A percentile compares a stretch with the other conserved stretches of the same genome.
Evolutionary conservation across 2,329 filamentous ascomycete species (phyloP).

Genomic region (Diaporthe citrichinensis): DNA sequence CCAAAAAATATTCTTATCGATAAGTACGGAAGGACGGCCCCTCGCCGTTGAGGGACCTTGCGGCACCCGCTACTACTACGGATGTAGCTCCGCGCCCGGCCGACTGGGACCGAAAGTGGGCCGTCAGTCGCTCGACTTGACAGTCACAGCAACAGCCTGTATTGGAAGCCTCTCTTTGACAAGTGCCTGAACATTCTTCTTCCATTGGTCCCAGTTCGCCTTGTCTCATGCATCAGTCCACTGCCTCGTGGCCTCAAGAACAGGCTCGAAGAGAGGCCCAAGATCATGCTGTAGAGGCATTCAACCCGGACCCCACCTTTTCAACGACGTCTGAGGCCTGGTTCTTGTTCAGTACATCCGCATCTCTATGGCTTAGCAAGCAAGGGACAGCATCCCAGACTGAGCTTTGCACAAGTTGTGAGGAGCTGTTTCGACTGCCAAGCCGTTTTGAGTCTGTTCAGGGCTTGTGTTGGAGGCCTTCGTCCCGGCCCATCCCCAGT

Average conservation of each 20-base stretch:
- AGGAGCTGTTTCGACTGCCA: neutral
- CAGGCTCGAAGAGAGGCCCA: neutral
- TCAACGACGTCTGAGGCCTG: neutral
- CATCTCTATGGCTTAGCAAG: neutral
- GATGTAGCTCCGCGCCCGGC: conserved; percentile 22
- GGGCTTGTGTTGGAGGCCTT: conserved; percentile 23
- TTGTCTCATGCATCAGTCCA: neutral
- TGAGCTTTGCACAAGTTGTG: neutral
- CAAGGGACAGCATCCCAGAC: neutral
- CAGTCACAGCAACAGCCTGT: neutral
- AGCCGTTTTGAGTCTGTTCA: neutral
- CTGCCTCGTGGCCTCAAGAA: neutral
- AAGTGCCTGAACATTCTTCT: neutral
- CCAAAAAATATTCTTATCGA: conserved; percentile 38
- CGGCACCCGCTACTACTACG: neutral
- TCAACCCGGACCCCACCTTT: neutral
- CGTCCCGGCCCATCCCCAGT: neutral
- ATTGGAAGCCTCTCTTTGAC: neutral
- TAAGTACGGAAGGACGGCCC: neutral
- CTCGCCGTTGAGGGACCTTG: neutral
- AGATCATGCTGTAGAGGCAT: neutral
- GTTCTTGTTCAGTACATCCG: neutral
- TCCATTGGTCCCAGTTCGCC: neutral
- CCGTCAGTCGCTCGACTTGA: conserved; percentile 7
- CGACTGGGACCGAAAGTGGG: conserved; percentile 23